These are phyloP conservation scores for Candida michaelii DNA, from an alignment of 805 yeast genomes.

Conservation along the genomic window DNA sequence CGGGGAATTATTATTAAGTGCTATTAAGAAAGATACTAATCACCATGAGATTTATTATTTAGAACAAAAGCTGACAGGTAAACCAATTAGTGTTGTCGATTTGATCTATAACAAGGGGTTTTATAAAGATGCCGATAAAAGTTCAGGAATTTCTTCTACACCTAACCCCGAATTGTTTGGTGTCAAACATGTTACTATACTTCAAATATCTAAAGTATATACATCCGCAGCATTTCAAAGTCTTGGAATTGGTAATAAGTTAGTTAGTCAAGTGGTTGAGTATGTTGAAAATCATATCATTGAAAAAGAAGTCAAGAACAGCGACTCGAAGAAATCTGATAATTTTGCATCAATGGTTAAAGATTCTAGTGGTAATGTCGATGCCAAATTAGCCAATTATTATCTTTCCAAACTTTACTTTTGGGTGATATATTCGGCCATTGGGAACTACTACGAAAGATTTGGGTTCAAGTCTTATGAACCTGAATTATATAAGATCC, in stretches of 20 bases:
- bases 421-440: slow-evolving; percentile 66
- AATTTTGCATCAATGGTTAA: slow-evolving; percentile 34
- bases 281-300: slow-evolving; percentile 31
- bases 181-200: slow-evolving; percentile 28
- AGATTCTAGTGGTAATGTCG: slow-evolving; percentile 27
- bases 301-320: slow-evolving; percentile 22
- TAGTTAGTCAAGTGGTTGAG: slow-evolving; percentile 28
- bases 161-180: slow-evolving; percentile 36
- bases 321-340: slow-evolving; percentile 25
- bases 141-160: slow-evolving; percentile 23
- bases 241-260: slow-evolving; percentile 28
- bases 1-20: slow-evolving; percentile 18
- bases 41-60: slow-evolving; percentile 27
- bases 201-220: slow-evolving; percentile 28
- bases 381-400: slow-evolving; percentile 29
- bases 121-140: slow-evolving; percentile 27
- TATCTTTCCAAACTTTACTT: slow-evolving; percentile 36
- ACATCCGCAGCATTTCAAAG: slow-evolving; percentile 25
- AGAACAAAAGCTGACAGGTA: slow-evolving; percentile 21
- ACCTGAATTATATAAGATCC: slow-evolving; percentile 34
- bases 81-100: slow-evolving; percentile 22
- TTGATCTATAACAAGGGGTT: slow-evolving; percentile 28
- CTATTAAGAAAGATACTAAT: slow-evolving; percentile 17
- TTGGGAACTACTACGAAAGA: slow-evolving; percentile 62
- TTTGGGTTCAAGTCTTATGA: slow-evolving; percentile 55